Base-by-base conservation (phyloP, 1,139 yeast genomes). In the Zygosaccharomyces pseudobailii region DNA sequence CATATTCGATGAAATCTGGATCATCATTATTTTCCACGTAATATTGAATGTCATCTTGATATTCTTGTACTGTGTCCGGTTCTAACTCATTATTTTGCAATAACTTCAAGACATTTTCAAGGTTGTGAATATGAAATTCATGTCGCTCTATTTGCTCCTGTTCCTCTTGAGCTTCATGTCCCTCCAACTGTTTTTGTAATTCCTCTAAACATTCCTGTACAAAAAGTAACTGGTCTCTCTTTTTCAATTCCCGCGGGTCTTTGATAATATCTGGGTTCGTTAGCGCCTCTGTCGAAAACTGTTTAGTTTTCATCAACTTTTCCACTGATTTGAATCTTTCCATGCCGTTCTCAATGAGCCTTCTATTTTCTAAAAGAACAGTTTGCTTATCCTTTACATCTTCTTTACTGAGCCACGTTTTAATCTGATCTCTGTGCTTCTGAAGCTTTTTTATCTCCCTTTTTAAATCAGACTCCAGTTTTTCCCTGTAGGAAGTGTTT, bases 321-420 rank as follows among this genome's bases (percentile, higher is more conserved):
- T 94, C 99, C 56, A 90, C 87, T 45, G 92, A 92, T 67, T 94
- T 94, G 71, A 94, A 94, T 58, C 92, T 79, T 69, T 94, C 98
- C 99, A 92, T 92, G 48, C 94, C 96, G 63, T 78, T 80, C 67
- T 94, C 97, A 57, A 94, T 92, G 56, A 82, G 73, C 57, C 83
- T 78, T 47, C 98, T 76, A 59, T 89, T 87, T 52, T 90, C 97
- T 54, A 80, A 76, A 51, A 94, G 70, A 44, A 75, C 69, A 40
- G 70, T 74, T 65, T 87, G 85, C 70, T 89, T 95, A 62, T 92
- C 94, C 68, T 94, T 90, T 46, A 90, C 90, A 54, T 94, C 95
- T 59, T 84, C 85, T 58, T 94, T 95, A 40, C 95, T 81, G 63
- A 90, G 73, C 98, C 98, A 94, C 48, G 87, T 85, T 69, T 94